Percentiles rank a stretch among this genome's conserved stretches.
phyloP scores from a whole-genome alignment of 2,329 filamentous ascomycete species.

The Botryotinia convoluta region DNA sequence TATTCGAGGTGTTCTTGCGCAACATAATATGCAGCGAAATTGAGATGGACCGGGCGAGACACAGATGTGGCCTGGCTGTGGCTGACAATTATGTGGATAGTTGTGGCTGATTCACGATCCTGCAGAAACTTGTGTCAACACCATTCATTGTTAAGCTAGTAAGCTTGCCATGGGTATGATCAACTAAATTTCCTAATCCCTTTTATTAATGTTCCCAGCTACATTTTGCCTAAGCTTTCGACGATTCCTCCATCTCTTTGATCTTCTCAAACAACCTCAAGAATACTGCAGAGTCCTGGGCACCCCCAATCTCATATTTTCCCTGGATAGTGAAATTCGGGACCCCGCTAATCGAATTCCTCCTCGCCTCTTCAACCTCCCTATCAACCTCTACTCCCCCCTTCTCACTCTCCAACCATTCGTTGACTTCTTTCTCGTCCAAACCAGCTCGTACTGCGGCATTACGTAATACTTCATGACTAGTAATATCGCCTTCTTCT shows the following conservation, averaged over 20 bases:
- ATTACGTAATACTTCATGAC: conserved; percentile 49
- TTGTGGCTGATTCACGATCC: background rate
- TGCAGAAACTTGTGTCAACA: background rate
- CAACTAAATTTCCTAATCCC: background rate
- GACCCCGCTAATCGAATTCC: conserved; percentile 60
- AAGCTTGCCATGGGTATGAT: background rate
- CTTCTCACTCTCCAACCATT: conserved; percentile 52
- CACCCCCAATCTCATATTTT: conserved; percentile 64
- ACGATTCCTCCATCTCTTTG: conserved; percentile 35
- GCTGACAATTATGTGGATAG: background rate
- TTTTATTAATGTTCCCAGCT: background rate
- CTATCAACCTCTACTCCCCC: conserved; percentile 48
- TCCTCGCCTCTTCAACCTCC: conserved; percentile 40
- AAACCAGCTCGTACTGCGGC: conserved; percentile 56
- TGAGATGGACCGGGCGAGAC: background rate
- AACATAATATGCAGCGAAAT: background rate
- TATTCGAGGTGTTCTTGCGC: background rate
- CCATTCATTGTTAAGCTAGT: background rate
- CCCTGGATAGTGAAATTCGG: conserved; percentile 74
- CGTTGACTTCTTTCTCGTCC: conserved; percentile 49
- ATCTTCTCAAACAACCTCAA: conserved; percentile 62
- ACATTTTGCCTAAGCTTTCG: conserved; percentile 23
- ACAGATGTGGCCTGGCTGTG: background rate
- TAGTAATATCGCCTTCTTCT: conserved; percentile 61
- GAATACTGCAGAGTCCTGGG: conserved; percentile 67